phyloP scores from a whole-genome alignment of 768 basidiomycete species.

The Trametes elegans region DNA sequence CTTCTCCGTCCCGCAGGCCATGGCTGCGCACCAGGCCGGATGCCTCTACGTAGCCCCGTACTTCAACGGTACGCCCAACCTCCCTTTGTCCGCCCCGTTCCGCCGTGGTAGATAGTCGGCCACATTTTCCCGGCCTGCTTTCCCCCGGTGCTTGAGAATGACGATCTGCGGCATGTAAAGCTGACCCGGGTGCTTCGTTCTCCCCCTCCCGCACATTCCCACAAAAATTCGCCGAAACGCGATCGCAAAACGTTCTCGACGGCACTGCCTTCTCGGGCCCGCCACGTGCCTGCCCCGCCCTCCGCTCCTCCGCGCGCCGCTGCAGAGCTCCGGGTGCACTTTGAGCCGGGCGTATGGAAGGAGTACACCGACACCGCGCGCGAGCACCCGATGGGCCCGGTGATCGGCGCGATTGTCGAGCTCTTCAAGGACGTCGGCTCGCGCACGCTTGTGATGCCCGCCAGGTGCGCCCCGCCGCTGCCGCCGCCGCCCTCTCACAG shows the following conservation, averaged over 20 bases:
- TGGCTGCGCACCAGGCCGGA: slow-evolving; percentile 51
- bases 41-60: slow-evolving; percentile 56
- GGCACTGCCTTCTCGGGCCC: too few species aligned
- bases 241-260: too few species aligned
- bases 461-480: slow-evolving; percentile 43
- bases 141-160: too few species aligned
- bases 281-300: too few species aligned
- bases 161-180: too few species aligned
- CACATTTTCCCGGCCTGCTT: too few species aligned
- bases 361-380: slow-evolving; percentile 37
- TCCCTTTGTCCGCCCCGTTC: not conserved
- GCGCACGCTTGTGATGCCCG: slow-evolving; percentile 48
- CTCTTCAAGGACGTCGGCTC: slow-evolving; percentile 36
- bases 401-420: slow-evolving; percentile 40
- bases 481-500: too few species aligned
- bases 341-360: slow-evolving; percentile 39
- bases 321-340: slow-evolving; percentile 47
- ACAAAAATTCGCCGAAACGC: too few species aligned
- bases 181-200: too few species aligned
- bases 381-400: slow-evolving; percentile 42
- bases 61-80: slow-evolving; percentile 43
- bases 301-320: not conserved
- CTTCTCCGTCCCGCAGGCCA: slow-evolving; percentile 54
- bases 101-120: too few species aligned
- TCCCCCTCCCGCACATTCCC: too few species aligned